These are phyloP conservation scores for Paecilomyces dactylethromorphus DNA, from an alignment of 2,329 filamentous ascomycete species.

Conservation along the genomic window DNA sequence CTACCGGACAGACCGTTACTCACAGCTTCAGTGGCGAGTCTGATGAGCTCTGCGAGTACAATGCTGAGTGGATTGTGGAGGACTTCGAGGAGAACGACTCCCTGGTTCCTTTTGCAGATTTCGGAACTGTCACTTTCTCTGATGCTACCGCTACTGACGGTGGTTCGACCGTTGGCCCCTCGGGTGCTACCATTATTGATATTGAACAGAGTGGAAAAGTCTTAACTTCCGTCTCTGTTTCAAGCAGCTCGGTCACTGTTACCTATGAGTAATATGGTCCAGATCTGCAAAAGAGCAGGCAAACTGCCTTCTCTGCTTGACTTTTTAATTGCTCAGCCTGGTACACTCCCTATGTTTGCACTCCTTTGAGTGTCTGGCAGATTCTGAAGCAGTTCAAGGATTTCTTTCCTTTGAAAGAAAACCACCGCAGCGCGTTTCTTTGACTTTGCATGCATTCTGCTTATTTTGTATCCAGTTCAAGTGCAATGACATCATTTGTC, in stretches of 20 bases:
- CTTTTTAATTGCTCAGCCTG: too few relatives aligned
- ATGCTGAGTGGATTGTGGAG: constrained; percentile 59
- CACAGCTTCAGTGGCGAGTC: constrained; percentile 43
- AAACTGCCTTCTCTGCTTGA: neutral
- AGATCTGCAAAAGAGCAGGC: neutral
- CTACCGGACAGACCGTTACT: constrained; percentile 44
- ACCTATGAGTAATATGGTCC: constrained; percentile 9
- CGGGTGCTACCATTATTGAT: constrained; percentile 38
- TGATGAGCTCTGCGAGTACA: constrained; percentile 44
- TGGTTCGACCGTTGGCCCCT: constrained; percentile 23
- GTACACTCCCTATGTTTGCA: too few relatives aligned
- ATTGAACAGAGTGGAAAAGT: constrained; percentile 36
- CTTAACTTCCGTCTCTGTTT: constrained; percentile 24
- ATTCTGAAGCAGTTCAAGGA: too few relatives aligned
- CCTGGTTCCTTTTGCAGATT: constrained; percentile 42
- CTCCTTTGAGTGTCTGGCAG: too few relatives aligned
- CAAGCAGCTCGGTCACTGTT: constrained; percentile 14
- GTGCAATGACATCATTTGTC: too few relatives aligned
- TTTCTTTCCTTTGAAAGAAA: too few relatives aligned
- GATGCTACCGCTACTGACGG: constrained; percentile 27
- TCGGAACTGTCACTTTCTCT: constrained; percentile 43
- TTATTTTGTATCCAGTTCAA: too few relatives aligned
- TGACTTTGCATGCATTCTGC: too few relatives aligned
- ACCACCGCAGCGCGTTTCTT: too few relatives aligned
- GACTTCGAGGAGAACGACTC: constrained; percentile 35